Evolutionary conservation across 1,284 basidiomycete species (phyloP).

Genomic region (Tilletia indica): DNA sequence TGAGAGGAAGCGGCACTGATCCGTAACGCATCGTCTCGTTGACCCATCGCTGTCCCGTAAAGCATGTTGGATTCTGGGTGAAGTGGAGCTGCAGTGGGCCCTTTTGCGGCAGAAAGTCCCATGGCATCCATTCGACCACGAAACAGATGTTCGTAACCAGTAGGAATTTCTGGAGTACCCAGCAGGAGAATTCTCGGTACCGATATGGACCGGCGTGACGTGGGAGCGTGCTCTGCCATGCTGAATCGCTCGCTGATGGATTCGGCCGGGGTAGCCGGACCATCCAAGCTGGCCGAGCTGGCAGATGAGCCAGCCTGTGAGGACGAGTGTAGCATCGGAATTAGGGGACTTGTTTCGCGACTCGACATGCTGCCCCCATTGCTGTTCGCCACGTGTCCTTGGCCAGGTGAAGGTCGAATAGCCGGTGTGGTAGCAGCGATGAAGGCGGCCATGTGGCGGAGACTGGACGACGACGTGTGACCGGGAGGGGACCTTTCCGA

Average conservation of each 20-base stretch:
- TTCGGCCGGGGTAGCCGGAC: background rate
- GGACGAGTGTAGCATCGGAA: background rate
- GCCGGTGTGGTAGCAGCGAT: background rate
- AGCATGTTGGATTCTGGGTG: too few species aligned
- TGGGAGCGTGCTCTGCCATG: background rate
- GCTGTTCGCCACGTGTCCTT: background rate
- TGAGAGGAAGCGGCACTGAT: too few species aligned
- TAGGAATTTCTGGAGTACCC: background rate
- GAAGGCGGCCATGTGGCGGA: background rate
- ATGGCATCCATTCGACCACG: too few species aligned
- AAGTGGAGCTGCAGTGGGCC: too few species aligned
- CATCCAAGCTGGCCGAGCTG: conserved; percentile 8
- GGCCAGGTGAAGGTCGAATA: background rate
- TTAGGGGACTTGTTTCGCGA: background rate
- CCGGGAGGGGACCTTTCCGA: background rate
- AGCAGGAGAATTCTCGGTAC: conserved; percentile 2
- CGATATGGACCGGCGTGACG: background rate
- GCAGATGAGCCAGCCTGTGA: conserved; percentile 11
- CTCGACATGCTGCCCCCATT: background rate
- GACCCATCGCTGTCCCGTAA: too few species aligned
- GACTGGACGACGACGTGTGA: background rate
- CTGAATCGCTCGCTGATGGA: background rate
- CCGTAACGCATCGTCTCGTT: too few species aligned
- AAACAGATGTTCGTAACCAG: too few species aligned
- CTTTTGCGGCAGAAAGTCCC: too few species aligned